These are phyloP conservation scores for Pythium inflatum DNA, from an alignment of 352 stramenopile species.

Conservation along the genomic window DNA sequence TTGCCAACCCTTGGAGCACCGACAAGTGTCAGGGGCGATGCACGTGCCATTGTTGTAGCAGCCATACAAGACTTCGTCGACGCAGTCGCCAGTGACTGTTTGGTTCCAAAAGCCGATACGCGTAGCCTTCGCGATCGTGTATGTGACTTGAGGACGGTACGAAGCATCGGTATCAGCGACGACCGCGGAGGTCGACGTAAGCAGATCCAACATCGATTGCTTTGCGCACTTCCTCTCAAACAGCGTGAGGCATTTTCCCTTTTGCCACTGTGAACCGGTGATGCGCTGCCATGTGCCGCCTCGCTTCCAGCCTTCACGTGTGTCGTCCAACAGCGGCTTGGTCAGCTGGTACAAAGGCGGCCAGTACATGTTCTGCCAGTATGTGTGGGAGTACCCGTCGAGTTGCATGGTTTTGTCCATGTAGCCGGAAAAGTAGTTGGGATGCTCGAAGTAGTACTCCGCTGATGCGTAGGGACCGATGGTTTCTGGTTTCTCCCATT, in stretches of 20 bases:
- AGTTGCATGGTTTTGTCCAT: constrained; percentile 90
- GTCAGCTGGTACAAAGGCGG: constrained; percentile 90
- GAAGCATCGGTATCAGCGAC: constrained; percentile 94
- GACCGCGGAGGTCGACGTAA: constrained; percentile 29
- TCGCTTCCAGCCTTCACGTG: constrained; percentile 91
- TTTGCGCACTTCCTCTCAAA: constrained; percentile 73
- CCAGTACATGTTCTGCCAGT: constrained; percentile 92
- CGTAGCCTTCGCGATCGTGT: constrained; percentile 60
- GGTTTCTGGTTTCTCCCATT: constrained; percentile 92
- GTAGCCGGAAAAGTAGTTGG: constrained; percentile 97
- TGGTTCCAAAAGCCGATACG: constrained; percentile 68
- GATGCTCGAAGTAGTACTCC: constrained; percentile 89
- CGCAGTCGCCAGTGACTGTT: constrained; percentile 67
- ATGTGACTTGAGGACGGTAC: constrained; percentile 84
- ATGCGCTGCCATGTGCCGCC: constrained; percentile 78
- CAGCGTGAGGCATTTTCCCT: constrained; percentile 94
- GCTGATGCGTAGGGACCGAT: constrained; percentile 54
- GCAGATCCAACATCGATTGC: constrained; percentile 46
- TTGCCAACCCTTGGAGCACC: constrained; percentile 78
- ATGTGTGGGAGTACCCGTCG: constrained; percentile 86
- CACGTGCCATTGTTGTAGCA: constrained; percentile 98
- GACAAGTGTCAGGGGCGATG: constrained; percentile 83
- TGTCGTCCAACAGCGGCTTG: constrained; percentile 84
- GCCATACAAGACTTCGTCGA: constrained; percentile 92
- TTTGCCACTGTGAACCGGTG: constrained; percentile 81